These are phyloP conservation scores for Starmerella apis DNA, from an alignment of 805 yeast species.

Conservation along the genomic window DNA sequence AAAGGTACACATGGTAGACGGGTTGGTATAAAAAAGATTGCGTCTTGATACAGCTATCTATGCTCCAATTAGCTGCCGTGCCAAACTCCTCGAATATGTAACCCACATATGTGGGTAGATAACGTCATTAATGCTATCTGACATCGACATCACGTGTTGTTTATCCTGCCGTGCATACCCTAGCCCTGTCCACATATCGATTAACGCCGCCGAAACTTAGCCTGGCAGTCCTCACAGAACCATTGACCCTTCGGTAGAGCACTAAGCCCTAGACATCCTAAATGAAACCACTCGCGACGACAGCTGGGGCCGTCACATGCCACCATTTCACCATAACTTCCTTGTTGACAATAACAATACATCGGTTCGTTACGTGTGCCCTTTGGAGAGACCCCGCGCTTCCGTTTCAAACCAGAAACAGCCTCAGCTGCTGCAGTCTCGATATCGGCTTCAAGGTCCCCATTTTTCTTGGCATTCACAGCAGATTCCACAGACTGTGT, in stretches of 20 bases:
- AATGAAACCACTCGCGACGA: conserved; percentile 89
- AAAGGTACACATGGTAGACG: no score
- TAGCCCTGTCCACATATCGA: neutral
- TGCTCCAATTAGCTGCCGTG: no score
- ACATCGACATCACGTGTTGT: neutral
- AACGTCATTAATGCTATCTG: neutral
- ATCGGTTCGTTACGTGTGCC: conserved; percentile 49
- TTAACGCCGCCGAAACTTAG: conserved; percentile 19
- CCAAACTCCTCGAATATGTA: no score
- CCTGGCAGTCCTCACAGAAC: conserved; percentile 60
- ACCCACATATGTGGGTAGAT: no score
- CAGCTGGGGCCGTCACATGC: conserved; percentile 95
- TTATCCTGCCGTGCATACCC: neutral
- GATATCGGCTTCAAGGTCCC: conserved; percentile 27
- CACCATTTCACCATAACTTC: conserved; percentile 97
- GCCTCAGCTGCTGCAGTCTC: conserved; percentile 6
- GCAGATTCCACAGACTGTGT: neutral
- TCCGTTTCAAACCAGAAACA: conserved; percentile 16
- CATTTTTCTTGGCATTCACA: conserved; percentile 11
- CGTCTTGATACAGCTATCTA: no score
- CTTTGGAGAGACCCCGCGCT: conserved; percentile 19
- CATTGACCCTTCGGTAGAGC: conserved; percentile 80
- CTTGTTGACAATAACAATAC: conserved; percentile 93
- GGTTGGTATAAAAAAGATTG: no score
- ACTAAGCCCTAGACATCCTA: conserved; percentile 81